phyloP scores from a whole-genome alignment of 257 asterid species.

The Scutellaria minor region DNA sequence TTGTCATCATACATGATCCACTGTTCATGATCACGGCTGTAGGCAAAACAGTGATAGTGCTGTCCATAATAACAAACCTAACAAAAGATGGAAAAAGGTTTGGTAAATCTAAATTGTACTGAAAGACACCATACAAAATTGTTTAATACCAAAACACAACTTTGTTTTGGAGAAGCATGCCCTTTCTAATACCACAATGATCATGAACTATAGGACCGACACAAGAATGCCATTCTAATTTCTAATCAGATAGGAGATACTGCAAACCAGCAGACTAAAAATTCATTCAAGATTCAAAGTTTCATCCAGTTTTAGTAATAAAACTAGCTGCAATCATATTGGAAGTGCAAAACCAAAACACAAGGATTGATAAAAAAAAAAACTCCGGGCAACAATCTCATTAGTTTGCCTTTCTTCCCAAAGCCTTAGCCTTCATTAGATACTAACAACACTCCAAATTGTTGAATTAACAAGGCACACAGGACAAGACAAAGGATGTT shows the following conservation, averaged over 20 bases:
- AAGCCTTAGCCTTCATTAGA: background rate
- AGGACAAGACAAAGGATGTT: background rate
- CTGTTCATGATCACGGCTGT: constrained; percentile 66
- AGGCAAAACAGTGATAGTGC: constrained; percentile 96
- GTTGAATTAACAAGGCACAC: background rate
- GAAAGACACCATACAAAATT: constrained; percentile 5
- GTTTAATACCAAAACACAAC: too few relatives aligned
- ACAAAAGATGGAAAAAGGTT: constrained; percentile 5
- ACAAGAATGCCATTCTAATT: background rate
- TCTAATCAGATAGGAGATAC: background rate
- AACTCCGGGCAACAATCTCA: background rate
- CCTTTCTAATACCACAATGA: background rate
- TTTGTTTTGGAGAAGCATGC: background rate
- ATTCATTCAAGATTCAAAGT: background rate
- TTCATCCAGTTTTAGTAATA: constrained; percentile 20
- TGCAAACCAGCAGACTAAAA: constrained; percentile 2
- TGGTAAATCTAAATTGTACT: background rate
- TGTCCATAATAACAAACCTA: constrained; percentile 84
- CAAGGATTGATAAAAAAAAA: background rate
- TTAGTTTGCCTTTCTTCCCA: background rate
- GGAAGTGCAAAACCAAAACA: constrained; percentile 11
- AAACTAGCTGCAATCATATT: constrained; percentile 19
- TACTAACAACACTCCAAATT: background rate
- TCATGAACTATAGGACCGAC: background rate
- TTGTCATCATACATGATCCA: constrained; percentile 98